A percentile compares a stretch with the other conserved stretches of the same genome.
These are phyloP conservation scores for Clarireedia paspali DNA, from an alignment of 2,329 filamentous ascomycete species.

Conservation along the genomic window DNA sequence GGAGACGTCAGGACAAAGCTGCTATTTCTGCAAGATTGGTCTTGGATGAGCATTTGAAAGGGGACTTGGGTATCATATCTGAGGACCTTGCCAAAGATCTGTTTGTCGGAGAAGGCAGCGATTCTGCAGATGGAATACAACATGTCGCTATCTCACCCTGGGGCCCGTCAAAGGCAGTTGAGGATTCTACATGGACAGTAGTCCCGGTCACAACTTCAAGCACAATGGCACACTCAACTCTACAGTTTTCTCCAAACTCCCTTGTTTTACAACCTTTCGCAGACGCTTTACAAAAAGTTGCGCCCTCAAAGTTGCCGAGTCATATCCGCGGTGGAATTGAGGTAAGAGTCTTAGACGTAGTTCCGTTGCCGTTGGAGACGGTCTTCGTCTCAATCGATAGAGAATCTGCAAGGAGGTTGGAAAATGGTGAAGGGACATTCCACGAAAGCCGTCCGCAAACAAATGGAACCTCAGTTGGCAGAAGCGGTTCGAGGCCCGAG, in stretches of 20 bases:
- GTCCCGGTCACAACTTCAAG: slow-evolving; percentile 63
- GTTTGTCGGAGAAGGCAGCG: slow-evolving; percentile 55
- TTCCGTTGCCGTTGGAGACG: slow-evolving; percentile 72
- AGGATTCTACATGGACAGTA: slow-evolving; percentile 73
- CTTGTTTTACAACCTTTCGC: slow-evolving; percentile 73
- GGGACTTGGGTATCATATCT: slow-evolving; percentile 78
- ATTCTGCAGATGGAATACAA: slow-evolving; percentile 33
- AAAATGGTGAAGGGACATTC: slow-evolving; percentile 78
- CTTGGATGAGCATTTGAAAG: slow-evolving; percentile 77
- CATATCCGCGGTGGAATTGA: slow-evolving; percentile 73
- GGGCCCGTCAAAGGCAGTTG: slow-evolving; percentile 48
- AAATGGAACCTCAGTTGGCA: slow-evolving; percentile 33
- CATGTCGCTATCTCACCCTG: slow-evolving; percentile 70
- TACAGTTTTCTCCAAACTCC: slow-evolving; percentile 69
- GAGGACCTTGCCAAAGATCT: slow-evolving; percentile 79
- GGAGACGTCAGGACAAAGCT: slow-evolving; percentile 60
- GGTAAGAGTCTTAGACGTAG: slow-evolving; percentile 73
- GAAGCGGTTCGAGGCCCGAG: slow-evolving; percentile 34
- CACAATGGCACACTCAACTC: slow-evolving; percentile 64
- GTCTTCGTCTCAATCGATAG: slow-evolving; percentile 82
- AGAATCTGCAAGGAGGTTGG: slow-evolving; percentile 68
- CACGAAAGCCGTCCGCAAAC: slow-evolving; percentile 53
- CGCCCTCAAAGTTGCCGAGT: slow-evolving; percentile 66
- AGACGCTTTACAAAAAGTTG: slow-evolving; percentile 60
- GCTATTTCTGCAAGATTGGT: slow-evolving; percentile 73